Evolutionary conservation across 2,329 filamentous ascomycete species (phyloP).

Genomic region (Leptographium flavum): DNA sequence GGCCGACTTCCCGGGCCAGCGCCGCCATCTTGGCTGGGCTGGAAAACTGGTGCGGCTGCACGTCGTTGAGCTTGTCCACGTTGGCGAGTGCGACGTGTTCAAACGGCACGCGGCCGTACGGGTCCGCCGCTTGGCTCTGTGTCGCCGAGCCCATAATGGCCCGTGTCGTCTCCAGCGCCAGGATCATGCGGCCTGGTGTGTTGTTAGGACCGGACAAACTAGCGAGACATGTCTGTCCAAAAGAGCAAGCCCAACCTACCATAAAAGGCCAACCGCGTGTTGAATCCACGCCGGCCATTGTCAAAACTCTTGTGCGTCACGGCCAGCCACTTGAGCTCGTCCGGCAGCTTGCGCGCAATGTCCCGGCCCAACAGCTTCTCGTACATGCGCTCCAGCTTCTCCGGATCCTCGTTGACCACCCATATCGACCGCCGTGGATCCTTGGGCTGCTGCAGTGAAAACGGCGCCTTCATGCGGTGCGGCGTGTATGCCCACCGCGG

Average conservation of each 20-base stretch:
- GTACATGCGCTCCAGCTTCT: conserved; percentile 64
- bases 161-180: conserved; percentile 15
- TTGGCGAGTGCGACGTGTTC: conserved; percentile 54
- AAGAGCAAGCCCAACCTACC: conserved; percentile 35
- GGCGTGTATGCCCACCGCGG: conserved; percentile 63
- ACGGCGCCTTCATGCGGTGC: conserved; percentile 52
- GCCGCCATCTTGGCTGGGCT: conserved; percentile 50
- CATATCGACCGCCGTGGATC: conserved; percentile 39
- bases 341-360: conserved; percentile 61
- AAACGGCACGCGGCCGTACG: conserved; percentile 47
- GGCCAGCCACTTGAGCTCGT: conserved; percentile 92
- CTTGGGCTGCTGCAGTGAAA: conserved; percentile 45
- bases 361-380: conserved; percentile 57
- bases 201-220: not conserved
- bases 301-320: conserved; percentile 98
- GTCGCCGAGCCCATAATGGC: conserved; percentile 13
- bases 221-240: not conserved
- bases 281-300: conserved; percentile 84
- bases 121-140: conserved; percentile 9
- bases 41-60: conserved; percentile 46
- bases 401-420: conserved; percentile 62
- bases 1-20: conserved; percentile 55
- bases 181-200: conserved; percentile 13
- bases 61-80: conserved; percentile 55
- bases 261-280: conserved; percentile 79